Conservation (phyloP, 176 grass and related monocot species). For the Poa annua region DNA sequence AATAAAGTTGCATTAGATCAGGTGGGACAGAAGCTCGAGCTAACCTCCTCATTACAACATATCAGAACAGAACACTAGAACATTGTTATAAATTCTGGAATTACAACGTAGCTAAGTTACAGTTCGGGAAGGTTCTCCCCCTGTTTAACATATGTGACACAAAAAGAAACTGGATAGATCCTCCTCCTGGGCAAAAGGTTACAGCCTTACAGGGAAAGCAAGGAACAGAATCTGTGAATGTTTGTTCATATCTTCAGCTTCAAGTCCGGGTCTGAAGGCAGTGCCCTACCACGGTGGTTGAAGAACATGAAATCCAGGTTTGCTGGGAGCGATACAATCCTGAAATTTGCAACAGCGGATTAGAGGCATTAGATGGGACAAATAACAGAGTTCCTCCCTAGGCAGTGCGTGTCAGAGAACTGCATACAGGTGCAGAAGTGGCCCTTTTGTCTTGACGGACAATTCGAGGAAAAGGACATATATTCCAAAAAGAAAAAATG, state of each 20-base stretch:
- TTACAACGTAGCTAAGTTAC: slow-evolving; percentile 36
- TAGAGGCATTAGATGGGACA: neutral
- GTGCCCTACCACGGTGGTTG: slow-evolving; percentile 76
- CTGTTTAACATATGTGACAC: neutral
- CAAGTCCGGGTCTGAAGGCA: slow-evolving; percentile 61
- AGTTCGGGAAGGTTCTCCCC: neutral
- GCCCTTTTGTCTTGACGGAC: neutral
- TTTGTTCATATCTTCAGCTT: slow-evolving; percentile 70
- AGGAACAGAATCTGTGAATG: slow-evolving; percentile 1
- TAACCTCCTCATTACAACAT: neutral
- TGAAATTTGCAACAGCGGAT: slow-evolving; percentile 40
- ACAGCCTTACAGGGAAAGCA: neutral
- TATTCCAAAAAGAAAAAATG: neutral
- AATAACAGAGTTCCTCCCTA: neutral
- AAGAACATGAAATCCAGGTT: slow-evolving; percentile 99
- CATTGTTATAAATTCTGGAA: slow-evolving; percentile 14
- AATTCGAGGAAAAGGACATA: neutral
- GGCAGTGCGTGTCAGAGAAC: neutral
- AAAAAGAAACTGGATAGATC: slow-evolving; percentile 26
- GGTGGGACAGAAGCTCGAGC: neutral
- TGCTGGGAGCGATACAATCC: slow-evolving; percentile 76
- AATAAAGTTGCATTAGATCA: neutral
- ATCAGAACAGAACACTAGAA: neutral
- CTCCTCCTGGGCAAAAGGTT: slow-evolving; percentile 16
- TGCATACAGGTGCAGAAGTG: neutral